A percentile compares a stretch with the other conserved stretches of the same genome.
Evolutionary conservation across 23 red algal species (phyloP).

Genomic region (Agarophyton chilense): DNA sequence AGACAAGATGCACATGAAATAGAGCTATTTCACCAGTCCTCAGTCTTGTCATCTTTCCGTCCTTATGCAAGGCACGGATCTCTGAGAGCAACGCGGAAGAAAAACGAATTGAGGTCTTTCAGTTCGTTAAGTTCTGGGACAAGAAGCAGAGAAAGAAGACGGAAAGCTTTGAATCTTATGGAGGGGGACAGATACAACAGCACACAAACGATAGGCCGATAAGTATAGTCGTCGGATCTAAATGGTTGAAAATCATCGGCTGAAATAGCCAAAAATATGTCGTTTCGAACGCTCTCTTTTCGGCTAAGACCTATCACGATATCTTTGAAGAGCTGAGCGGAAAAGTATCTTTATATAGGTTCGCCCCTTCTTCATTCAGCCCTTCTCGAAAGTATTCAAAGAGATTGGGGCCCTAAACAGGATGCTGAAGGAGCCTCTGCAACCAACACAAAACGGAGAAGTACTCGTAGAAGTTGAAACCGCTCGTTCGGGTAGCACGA

Average conservation of each 20-base stretch:
- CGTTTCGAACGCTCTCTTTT: not conserved
- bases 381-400: not conserved
- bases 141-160: not conserved
- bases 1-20: not conserved
- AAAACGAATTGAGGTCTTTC: not conserved
- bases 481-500: too few species aligned
- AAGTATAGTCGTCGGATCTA: not conserved
- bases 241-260: conserved; percentile 1
- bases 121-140: conserved; percentile 1
- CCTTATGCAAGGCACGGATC: not conserved
- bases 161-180: not conserved
- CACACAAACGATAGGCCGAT: not conserved
- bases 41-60: not conserved
- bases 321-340: not conserved
- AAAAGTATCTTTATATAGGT: not conserved
- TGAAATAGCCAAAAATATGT: conserved; percentile 10
- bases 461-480: not conserved
- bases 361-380: not conserved
- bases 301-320: not conserved
- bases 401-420: not conserved
- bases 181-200: not conserved
- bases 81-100: not conserved
- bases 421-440: not conserved
- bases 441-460: not conserved
- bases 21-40: not conserved